Conservation (phyloP, 306 rosid species). For the Astragalus glycyphyllos region DNA sequence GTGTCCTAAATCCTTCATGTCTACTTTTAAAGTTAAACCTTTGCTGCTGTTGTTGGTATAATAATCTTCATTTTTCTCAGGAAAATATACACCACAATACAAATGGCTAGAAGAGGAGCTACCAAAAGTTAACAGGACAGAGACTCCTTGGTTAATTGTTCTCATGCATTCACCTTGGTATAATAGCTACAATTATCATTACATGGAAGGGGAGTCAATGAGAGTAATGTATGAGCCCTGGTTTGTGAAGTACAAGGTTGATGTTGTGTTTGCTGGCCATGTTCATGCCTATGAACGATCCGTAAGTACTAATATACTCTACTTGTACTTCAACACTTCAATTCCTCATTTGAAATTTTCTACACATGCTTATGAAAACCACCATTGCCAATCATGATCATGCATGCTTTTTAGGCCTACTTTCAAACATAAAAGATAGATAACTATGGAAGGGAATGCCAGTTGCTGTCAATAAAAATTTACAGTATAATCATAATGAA, state of each 20-base stretch:
- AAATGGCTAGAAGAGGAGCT: conserved; percentile 78
- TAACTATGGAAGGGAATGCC: neutral
- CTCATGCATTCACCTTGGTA: conserved; percentile 78
- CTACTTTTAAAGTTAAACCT: no score
- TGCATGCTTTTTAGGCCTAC: conserved; percentile 17
- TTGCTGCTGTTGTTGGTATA: no score
- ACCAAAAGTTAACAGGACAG: conserved; percentile 70
- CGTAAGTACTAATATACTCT: conserved; percentile 50
- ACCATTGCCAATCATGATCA: conserved; percentile 3
- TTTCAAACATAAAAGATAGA: neutral
- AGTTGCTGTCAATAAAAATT: no score
- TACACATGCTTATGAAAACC: conserved; percentile 35
- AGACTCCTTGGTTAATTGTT: conserved; percentile 92
- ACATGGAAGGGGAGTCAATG: conserved; percentile 95
- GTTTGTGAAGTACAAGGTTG: conserved; percentile 81
- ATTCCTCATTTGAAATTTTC: conserved; percentile 22
- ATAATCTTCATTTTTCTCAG: conserved; percentile 43
- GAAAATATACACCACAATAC: conserved; percentile 85
- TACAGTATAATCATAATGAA: no score
- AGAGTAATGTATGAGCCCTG: conserved; percentile 76
- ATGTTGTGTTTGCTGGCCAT: conserved; percentile 85
- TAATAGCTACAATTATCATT: conserved; percentile 75
- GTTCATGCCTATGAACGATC: conserved; percentile 95
- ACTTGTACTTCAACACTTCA: neutral
- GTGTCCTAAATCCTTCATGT: neutral